Evolutionary conservation across 495 filamentous ascomycete genomes (phyloP), one percentile per base, ranked within the genome.

Genomic region (Sordaria brevicollis): DNA sequence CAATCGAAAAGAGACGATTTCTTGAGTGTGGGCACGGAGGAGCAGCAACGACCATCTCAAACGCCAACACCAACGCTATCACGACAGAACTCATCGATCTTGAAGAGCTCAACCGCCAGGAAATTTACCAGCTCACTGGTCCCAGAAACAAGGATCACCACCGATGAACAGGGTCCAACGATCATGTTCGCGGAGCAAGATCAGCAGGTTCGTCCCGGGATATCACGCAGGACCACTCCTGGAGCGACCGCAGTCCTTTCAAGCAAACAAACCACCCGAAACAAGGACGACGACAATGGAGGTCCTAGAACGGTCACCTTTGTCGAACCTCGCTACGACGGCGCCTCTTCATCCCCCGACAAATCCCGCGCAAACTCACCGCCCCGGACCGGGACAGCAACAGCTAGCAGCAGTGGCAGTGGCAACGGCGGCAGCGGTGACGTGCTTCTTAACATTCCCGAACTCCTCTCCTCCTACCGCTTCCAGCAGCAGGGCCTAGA

Each of bases 121-220:
- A 83, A 84, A 36, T 94, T 94, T 76, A 89, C 89, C 21, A 92
- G 89, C 65, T 87, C 86, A 25, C 86, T 92, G n/a, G 88, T 92
- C 10, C 92, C 92, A 0, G 87, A 90, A 74, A 90, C 92, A 34
- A 85, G 83, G 49, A 86, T 93, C 11, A 86, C 89, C 10, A 81
- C 81, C 1, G 86, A 91, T 41, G 86, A 83, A 2, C 81, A 85
- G 1, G 90, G 89, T 0, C 89, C 90, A 3, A 89, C 83, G n/a
- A 94, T 94, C 68, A 93, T 91, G 89, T 94, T 94, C 76, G 85
- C 85, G 13, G 79, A 90, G 77, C 68, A 71, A 80, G 77, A 38
- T 76, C 8, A 69, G 38, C 39, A 73, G 25, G 78, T 74, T 69
- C 74, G 85, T 75, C 79, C 87, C 54, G 74, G 73, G 75, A 81